Base-by-base conservation (phyloP, 805 yeast species). In the Teunomyces aglyptinius region DNA sequence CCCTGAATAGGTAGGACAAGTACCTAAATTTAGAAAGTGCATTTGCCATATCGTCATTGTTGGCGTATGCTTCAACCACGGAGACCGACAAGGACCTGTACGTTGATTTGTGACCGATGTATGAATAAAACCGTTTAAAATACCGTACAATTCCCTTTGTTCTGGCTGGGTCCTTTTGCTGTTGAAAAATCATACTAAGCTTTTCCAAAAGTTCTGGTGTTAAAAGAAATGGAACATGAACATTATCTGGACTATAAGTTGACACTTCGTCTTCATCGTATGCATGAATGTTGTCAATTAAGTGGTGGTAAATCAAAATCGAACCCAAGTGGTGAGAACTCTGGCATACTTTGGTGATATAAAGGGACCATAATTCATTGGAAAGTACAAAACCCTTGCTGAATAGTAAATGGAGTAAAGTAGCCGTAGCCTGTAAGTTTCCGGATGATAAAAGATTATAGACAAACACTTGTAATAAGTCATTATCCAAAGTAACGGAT, bases 61-160 rank as follows among this genome's bases (percentile, higher is more conserved):
- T 36, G 27, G 71, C 56, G 38, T 59, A 57, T 1, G 68, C 56
- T 52, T 72, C 76, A 18, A 71, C 67, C 15, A 59, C 45, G 2
- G 60, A 49, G 2, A 67, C 54, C 15, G 52, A 49, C 15, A 72
- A 51, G 2, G 63, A 39, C 46, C 65, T 65, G 50, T 60, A 70
- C 2, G 59, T 58, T 5, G 38, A 45, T 33, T 58, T 48, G 50
- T 71, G 69, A 24, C 67, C 61, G 15, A 56, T 48, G 40, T 61
- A 60, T 1, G 75, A 70, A 53, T 67, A 72, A 47, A 62, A 71
- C 29, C 73, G 53, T 51, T 64, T 65, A 55, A 71, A 71, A 48
- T 72, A 72, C 12, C 49, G 53, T 1, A 61, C 40, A 15, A 71
- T 41, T 0, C 75, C 75, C 12, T 60, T 49, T 3, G 70, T 54